A percentile compares a stretch with the other conserved stretches of the same genome.
These are phyloP conservation scores for Penicillium sp. DNA, from an alignment of 2,329 filamentous ascomycete species.

Conservation along the genomic window DNA sequence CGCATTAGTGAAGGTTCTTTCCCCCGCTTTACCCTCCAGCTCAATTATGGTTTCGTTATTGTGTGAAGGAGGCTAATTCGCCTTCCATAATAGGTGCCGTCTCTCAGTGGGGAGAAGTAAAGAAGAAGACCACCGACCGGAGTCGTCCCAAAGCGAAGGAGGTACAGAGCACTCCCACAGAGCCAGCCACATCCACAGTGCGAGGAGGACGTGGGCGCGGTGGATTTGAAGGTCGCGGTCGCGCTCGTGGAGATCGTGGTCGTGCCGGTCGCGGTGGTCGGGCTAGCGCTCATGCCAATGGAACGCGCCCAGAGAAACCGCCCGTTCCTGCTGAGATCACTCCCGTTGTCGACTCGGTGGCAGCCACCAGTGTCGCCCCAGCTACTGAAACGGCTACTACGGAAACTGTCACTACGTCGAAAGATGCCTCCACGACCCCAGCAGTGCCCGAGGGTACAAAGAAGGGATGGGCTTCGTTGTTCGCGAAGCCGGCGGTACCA, in stretches of 20 bases:
- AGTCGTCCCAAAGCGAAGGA: constrained; percentile 54
- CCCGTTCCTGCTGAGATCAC: constrained; percentile 19
- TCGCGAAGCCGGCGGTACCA: constrained; percentile 67
- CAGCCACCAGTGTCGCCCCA: constrained; percentile 31
- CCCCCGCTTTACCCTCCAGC: not conserved
- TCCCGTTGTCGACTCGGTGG: constrained; percentile 32
- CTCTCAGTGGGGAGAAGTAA: constrained; percentile 58
- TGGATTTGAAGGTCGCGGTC: constrained; percentile 51
- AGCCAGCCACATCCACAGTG: constrained; percentile 39
- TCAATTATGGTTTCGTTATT: constrained; percentile 5
- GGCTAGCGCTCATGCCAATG: constrained; percentile 49
- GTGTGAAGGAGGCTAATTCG: constrained; percentile 13
- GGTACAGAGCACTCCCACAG: constrained; percentile 38
- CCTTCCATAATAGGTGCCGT: constrained; percentile 47
- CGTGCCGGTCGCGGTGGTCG: constrained; percentile 54
- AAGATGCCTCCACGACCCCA: constrained; percentile 25
- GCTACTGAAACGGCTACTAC: constrained; percentile 24
- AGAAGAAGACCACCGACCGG: constrained; percentile 56
- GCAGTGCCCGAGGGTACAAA: constrained; percentile 46
- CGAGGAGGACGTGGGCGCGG: constrained; percentile 53
- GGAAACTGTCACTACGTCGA: constrained; percentile 28
- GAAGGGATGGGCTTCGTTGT: constrained; percentile 73
- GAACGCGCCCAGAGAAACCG: constrained; percentile 44
- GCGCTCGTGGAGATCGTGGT: constrained; percentile 54
- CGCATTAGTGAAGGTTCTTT: constrained; percentile 55